phyloP scores from a whole-genome alignment of 306 rosid species.

The Quercus wislizeni region DNA sequence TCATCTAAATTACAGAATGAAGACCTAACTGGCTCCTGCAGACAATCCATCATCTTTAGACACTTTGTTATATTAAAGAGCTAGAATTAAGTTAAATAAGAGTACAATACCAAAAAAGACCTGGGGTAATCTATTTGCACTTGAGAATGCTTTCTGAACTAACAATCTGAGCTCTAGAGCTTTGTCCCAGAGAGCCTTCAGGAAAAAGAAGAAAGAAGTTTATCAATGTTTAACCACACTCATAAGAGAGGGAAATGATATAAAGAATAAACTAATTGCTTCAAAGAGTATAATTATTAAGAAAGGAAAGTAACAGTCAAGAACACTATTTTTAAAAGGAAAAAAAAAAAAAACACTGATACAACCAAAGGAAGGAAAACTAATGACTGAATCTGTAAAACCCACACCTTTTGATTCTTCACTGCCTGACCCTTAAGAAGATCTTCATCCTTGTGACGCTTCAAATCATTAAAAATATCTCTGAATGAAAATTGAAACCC shows the following conservation, averaged over 20 bases:
- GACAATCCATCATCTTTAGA: constrained; percentile 17
- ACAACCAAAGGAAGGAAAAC: not conserved
- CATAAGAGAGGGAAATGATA: not conserved
- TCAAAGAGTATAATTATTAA: not conserved
- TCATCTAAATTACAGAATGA: constrained; percentile 55
- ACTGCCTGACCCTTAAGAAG: constrained; percentile 81
- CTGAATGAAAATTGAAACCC: constrained; percentile 28
- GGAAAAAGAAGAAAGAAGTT: constrained; percentile 12
- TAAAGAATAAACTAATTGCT: not conserved
- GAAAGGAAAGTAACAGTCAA: not conserved
- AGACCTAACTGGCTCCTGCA: constrained; percentile 73
- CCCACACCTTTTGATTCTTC: constrained; percentile 75
- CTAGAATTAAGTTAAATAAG: not conserved
- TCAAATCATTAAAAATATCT: constrained; percentile 67
- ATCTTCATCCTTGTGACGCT: constrained; percentile 80
- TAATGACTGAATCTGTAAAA: not conserved
- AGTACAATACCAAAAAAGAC: constrained; percentile 31
- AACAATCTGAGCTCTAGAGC: constrained; percentile 81
- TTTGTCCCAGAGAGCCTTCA: constrained; percentile 86
- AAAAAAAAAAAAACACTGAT: not conserved
- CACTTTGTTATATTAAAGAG: constrained; percentile 10
- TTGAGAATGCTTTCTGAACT: constrained; percentile 78
- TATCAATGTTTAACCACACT: not conserved
- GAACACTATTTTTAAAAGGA: not conserved
- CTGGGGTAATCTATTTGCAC: constrained; percentile 90